phyloP scores from a whole-genome alignment of 2,329 filamentous ascomycete genomes.

The Hymenoscyphus repandus region DNA sequence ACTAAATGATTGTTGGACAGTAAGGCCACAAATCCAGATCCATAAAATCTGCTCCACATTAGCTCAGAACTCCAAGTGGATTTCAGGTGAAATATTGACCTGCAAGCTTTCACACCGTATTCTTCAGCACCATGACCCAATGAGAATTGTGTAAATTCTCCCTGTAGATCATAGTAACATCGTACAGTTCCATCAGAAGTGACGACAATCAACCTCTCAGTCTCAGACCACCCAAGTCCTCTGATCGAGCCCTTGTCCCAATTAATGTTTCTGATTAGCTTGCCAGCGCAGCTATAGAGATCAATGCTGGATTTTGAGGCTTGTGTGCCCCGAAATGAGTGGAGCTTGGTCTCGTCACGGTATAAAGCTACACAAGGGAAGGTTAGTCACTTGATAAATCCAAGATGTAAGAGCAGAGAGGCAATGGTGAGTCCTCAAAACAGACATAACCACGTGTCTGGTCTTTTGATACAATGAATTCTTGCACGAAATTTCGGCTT shows the following conservation, averaged over 20 bases:
- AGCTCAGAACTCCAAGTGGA: not conserved
- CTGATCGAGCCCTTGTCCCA: conserved; percentile 89
- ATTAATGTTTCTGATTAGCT: conserved; percentile 76
- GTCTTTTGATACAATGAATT: no score
- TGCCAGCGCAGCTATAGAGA: conserved; percentile 89
- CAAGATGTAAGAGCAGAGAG: not conserved
- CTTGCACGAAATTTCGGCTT: no score
- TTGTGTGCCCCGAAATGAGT: conserved; percentile 68
- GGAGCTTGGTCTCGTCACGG: conserved; percentile 80
- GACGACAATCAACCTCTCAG: conserved; percentile 85
- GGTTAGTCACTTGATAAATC: no score
- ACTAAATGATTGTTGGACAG: conserved; percentile 84
- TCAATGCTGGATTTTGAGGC: conserved; percentile 80
- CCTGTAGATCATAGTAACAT: conserved; percentile 83
- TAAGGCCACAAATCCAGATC: conserved; percentile 85
- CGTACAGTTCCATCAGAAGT: conserved; percentile 85
- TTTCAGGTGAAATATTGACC: conserved; percentile 30
- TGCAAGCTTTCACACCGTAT: conserved; percentile 79
- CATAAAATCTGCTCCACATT: conserved; percentile 60
- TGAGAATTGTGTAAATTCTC: conserved; percentile 91
- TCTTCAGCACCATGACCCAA: conserved; percentile 87
- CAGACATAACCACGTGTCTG: no score
- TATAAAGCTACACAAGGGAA: conserved; percentile 61
- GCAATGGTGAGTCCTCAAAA: no score
- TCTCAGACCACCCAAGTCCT: conserved; percentile 92